Evolutionary conservation across 768 basidiomycete genomes (phyloP), one percentile per base, ranked within the genome.

Genomic region (Calocera cornea): DNA sequence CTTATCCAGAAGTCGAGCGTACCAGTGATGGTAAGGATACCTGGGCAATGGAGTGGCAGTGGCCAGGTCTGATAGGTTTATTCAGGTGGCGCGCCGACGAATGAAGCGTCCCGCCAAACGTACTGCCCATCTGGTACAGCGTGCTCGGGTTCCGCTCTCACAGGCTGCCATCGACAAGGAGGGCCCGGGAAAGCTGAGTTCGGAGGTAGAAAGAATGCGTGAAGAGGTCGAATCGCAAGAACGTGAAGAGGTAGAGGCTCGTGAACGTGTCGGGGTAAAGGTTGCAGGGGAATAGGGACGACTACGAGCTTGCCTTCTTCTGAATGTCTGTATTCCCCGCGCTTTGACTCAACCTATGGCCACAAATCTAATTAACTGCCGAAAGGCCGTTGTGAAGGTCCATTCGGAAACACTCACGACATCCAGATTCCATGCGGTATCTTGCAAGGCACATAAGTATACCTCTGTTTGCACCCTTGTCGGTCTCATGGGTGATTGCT

Each of bases 1-100:
- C 84, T 93, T 60, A 90, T 92, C 50, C 88, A 92, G 82, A 94
- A 92, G 77, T 95, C 92, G 69, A 92, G 92, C 17, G 94, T 95
- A 0, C 94, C 95, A 0, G 93, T 97, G 66, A 95, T 97, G 94
- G 92, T 77, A 29, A 54, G 74, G 66, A 34, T 47, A 34, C 60
- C n/a, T 66, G 17, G 67, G 44, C 41, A 38, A 65, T n/a, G n/a
- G n/a, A n/a, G n/a, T 40, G 17, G 29, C 33, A 3, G 27, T 29
- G 49, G 5, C 34, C 63, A 24, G 50, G 65, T 22, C 31, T 16
- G 22, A 54, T 24, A 31, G 49, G 64, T 22, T 40, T 64, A 2
- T 38, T 1, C n/a, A 74, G 73, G 74, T 95, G 65, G 92, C 94
- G 2, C 90, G 94, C 65, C 86, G 93, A 65, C 83, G 94, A 14